Base-by-base conservation (phyloP, 805 yeast genomes). In the Metschnikowia henanensis region DNA sequence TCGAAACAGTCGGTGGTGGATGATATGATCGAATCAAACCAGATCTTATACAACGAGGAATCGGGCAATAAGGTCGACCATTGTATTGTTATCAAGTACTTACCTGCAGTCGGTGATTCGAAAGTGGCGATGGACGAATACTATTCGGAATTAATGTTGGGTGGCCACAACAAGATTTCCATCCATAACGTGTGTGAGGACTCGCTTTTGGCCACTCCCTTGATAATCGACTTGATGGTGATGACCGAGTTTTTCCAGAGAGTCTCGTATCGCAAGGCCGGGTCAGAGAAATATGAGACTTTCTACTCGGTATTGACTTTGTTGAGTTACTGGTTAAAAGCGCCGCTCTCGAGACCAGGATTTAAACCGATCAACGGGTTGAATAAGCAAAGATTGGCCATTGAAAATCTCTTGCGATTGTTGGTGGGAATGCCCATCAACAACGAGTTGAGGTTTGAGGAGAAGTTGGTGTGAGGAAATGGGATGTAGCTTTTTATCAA, bases 81-180 rank as follows among this genome's bases (percentile, higher is more conserved):
- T 68, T 86, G 95, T 70, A 91, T 91, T 65, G 97, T 91, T 49
- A 91, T 91, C 75, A 91, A 91, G 72, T 90, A 91, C 67, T 72
- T 92, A 63, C 86, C 87, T 44, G 97, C 97, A 7, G 97, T 91
- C 37, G 96, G 96, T 30, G 98, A 91, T 68, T 83, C 94, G 52
- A 91, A 91, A 75, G 96, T 91, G 52, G 98, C 98, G 41, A 92
- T 91, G 97, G 98, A 91, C 68, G 97, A 92, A 72, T 91, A 91
- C 73, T 89, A 92, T 73, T 85, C 95, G 44, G 97, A 91, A 70
- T 81, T 91, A 62, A 92, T 91, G 97, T 78, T 91, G 58, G 98
- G 98, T 49, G 98, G 98, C 35, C 97, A 91, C 72, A 92, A 91
- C 74, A 85, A 94, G 63, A 86, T 91, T 55, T 83, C 95, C 37